Base-by-base conservation (phyloP, 805 yeast genomes). In the Torulaspora indica region DNA sequence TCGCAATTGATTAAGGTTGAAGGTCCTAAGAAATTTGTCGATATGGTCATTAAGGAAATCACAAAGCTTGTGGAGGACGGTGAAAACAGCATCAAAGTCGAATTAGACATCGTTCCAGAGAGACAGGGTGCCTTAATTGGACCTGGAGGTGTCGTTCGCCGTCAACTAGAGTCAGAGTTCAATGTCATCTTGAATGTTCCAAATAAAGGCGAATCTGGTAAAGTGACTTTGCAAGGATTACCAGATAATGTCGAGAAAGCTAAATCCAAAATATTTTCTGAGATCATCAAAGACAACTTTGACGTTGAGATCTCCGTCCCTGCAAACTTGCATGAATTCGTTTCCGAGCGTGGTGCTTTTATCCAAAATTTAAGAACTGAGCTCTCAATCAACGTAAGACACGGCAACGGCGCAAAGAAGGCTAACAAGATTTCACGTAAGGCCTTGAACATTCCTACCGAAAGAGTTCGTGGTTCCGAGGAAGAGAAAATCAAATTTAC, bases 61-160 rank as follows among this genome's bases (percentile, higher is more conserved):
- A 70, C 79, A 43, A 71, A 72, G 40, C 70, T 90, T 40, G 82
- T 89, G 38, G 72, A 69, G 14, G 80, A 77, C 28, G 78, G 77
- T 51, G 88, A 87, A 62, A 78, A 78, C 42, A 67, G 80, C 38
- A 68, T 74, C 39, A 67, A 71, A 31, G 82, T 73, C 51, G 74
- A 70, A 30, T 55, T 75, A 45, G 79, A 72, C 12, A 72, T 91
- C 55, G 78, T 93, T 32, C 78, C 79, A 60, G 83, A 79, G 47
- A 83, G 82, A 60, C 91, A 86, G 56, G 77, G 87, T 55, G 73
- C 79, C 8, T 59, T 91, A 40, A 78, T 91, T 63, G 98, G 98
- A 31, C 80, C 88, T 30, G 79, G 80, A 46, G 97, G 98, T 35
- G 58, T 78, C 9, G 75, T 76, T 46, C 86, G 91, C 67, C 82